Evolutionary conservation across 1,139 yeast genomes (phyloP), one percentile per base, ranked within the genome.

Genomic region (Blastobotrys arbuscula): DNA sequence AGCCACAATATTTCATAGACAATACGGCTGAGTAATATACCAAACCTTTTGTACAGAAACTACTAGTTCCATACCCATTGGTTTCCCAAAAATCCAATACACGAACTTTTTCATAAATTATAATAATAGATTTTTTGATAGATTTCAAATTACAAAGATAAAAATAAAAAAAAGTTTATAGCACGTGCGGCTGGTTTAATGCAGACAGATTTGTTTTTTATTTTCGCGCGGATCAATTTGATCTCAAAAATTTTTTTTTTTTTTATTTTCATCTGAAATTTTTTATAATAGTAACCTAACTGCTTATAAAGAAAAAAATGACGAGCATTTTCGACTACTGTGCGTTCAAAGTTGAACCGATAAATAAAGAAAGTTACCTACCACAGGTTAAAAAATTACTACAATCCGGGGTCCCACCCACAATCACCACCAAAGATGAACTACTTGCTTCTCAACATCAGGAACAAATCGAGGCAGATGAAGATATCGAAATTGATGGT

Each of bases 341-440:
- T 57, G 71, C 74, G 19, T 76, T 86, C 48, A 63, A 71, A 18
- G 55, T 58, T 1, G 70, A 86, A 35, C 95, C 95, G 0, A 71
- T 86, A 20, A 67, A 73, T 2, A 54, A 58, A 2, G 71, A 68
- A 1, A 54, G 50, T 7, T 78, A 82, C 58, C 51, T 81, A 5
- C 67, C 60, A 0, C 67, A 71, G 9, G 65, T 87, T 42, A 70
- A 69, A 36, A 64, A 59, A 42, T 76, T 71, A 53, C 67, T 87
- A 52, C 69, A 73, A 45, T 71, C 72, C 35, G 95, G 94, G 0
- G 78, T 86, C 12, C 94, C 95, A 2, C 79, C 95, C 1, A 87
- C 95, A 0, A 84, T 86, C 53, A 86, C 95, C 1, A 67, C 83
- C 9, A 92, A 85, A 64, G 95, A 87, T 61, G 86, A 82, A 2